Percentiles rank a stretch among this genome's conserved stretches.
These are phyloP conservation scores for Pterocarpus santalinus DNA, from an alignment of 306 rosid species.

Conservation along the genomic window DNA sequence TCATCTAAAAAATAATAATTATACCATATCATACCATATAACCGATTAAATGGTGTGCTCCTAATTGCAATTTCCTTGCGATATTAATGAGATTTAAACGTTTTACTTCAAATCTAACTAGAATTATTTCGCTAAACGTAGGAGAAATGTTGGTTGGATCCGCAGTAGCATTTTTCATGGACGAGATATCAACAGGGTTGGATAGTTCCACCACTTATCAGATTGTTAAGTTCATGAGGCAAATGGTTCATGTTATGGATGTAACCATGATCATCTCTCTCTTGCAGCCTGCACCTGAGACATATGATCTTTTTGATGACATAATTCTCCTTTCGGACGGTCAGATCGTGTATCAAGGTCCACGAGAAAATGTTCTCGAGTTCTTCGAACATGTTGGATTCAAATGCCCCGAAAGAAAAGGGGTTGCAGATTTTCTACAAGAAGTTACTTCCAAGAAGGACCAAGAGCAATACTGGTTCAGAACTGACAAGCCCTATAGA, in stretches of 20 bases:
- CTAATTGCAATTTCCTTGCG: background rate
- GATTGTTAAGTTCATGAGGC: slow-evolving; percentile 53
- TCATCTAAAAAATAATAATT: no score
- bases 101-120: background rate
- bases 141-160: slow-evolving; percentile 88
- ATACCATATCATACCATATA: no score
- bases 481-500: background rate
- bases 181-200: slow-evolving; percentile 79
- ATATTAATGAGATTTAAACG: background rate
- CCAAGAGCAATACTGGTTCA: background rate
- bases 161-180: slow-evolving; percentile 77
- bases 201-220: slow-evolving; percentile 81
- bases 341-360: background rate
- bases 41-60: background rate
- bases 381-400: background rate
- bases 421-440: background rate
- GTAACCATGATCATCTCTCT: background rate
- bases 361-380: background rate
- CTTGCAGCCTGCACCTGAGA: background rate
- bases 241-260: background rate
- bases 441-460: background rate
- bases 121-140: slow-evolving; percentile 32
- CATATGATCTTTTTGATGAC: background rate
- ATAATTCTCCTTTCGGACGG: background rate
- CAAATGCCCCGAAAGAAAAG: background rate